phyloP scores from a whole-genome alignment of 2,329 filamentous ascomycete genomes.

The Periglandula ipomoeae region DNA sequence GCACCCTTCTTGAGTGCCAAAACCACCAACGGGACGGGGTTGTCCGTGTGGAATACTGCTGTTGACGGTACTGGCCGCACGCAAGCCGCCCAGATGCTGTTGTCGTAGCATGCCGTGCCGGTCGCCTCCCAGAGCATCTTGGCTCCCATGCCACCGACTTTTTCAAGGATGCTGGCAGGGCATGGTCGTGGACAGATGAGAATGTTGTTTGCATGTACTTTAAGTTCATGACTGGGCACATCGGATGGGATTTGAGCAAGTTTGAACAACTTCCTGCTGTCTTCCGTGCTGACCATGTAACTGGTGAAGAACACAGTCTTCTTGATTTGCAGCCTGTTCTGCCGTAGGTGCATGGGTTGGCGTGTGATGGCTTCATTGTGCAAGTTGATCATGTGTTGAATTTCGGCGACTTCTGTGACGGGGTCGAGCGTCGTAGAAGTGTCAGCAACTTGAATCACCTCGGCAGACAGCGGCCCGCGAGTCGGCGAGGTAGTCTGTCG shows the following conservation, averaged over 20 bases:
- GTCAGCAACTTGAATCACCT: slow-evolving; percentile 83
- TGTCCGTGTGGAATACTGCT: slow-evolving; percentile 68
- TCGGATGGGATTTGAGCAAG: slow-evolving; percentile 57
- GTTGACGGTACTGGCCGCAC: slow-evolving; percentile 63
- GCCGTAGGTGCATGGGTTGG: slow-evolving; percentile 25
- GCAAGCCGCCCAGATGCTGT: slow-evolving; percentile 79
- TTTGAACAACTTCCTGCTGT: slow-evolving; percentile 62
- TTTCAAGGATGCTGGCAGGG: slow-evolving; percentile 62
- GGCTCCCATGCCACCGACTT: slow-evolving; percentile 77
- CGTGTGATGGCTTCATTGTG: slow-evolving; percentile 56
- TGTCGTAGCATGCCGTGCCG: slow-evolving; percentile 64
- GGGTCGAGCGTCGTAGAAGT: slow-evolving; percentile 65
- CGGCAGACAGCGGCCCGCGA: slow-evolving; percentile 59
- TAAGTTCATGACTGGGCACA: slow-evolving; percentile 61
- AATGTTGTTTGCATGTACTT: slow-evolving; percentile 80
- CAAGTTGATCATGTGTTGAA: slow-evolving; percentile 81
- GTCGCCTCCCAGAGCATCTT: slow-evolving; percentile 80
- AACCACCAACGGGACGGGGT: slow-evolving; percentile 68
- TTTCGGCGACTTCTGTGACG: slow-evolving; percentile 67
- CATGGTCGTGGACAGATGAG: slow-evolving; percentile 77
- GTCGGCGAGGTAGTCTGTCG: slow-evolving; percentile 37
- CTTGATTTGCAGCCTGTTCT: slow-evolving; percentile 58
- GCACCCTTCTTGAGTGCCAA: slow-evolving; percentile 69
- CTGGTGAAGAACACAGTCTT: slow-evolving; percentile 88
- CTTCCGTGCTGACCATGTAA: slow-evolving; percentile 68